These are phyloP conservation scores for Gyrodon lividus DNA, from an alignment of 768 basidiomycete genomes.

Conservation along the genomic window DNA sequence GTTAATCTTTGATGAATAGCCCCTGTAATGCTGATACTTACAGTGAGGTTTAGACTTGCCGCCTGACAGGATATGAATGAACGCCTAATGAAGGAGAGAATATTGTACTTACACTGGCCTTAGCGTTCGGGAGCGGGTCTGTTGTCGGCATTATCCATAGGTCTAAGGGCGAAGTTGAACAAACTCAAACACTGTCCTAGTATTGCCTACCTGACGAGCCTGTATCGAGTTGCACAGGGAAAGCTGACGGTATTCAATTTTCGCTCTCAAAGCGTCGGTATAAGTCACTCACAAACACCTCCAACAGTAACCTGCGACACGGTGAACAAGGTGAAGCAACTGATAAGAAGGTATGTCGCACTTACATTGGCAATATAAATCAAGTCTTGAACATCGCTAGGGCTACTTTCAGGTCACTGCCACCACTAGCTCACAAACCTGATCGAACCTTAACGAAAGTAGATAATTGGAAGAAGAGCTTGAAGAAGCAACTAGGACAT, in stretches of 20 bases:
- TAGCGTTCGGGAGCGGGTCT: slow-evolving; percentile 48
- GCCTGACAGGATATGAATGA: slow-evolving; percentile 33
- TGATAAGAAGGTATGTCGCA: background rate
- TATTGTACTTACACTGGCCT: slow-evolving; percentile 45
- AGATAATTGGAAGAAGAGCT: slow-evolving; percentile 4
- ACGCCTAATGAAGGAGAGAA: background rate
- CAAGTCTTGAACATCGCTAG: slow-evolving; percentile 71
- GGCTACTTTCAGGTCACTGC: slow-evolving; percentile 16
- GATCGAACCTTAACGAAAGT: slow-evolving; percentile 24
- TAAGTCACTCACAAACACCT: slow-evolving; percentile 47
- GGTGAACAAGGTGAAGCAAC: background rate
- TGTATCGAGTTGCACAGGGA: slow-evolving; percentile 78
- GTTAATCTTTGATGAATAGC: slow-evolving; percentile 1
- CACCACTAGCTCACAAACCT: background rate
- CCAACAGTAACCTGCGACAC: slow-evolving; percentile 61
- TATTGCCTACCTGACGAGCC: slow-evolving; percentile 49
- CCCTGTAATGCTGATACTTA: slow-evolving; percentile 24
- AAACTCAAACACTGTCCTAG: no score
- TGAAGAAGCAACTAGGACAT: slow-evolving; percentile 30
- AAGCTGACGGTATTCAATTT: slow-evolving; percentile 42
- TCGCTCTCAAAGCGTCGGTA: slow-evolving; percentile 2
- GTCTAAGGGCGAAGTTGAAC: slow-evolving; percentile 40
- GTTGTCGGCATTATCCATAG: slow-evolving; percentile 62
- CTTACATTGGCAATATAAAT: slow-evolving; percentile 78
- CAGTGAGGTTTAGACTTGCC: slow-evolving; percentile 59